These are phyloP conservation scores for Pseudogymnoascus sp. DNA, from an alignment of 2,329 filamentous ascomycete genomes.

Conservation along the genomic window DNA sequence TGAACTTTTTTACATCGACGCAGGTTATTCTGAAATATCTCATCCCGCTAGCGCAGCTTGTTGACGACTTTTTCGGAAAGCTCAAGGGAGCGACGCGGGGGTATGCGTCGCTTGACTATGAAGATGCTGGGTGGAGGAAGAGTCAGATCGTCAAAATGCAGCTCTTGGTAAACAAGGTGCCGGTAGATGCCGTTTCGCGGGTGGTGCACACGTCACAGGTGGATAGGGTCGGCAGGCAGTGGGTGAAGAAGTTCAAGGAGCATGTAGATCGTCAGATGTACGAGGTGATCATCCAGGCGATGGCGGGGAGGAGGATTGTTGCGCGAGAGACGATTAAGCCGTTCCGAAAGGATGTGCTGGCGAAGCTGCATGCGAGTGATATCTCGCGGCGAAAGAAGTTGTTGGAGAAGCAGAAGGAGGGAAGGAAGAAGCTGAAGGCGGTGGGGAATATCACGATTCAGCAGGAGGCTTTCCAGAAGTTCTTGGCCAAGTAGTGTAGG, in stretches of 20 bases:
- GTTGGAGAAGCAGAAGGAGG: slow-evolving; percentile 94
- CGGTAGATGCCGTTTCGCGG: slow-evolving; percentile 89
- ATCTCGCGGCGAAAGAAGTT: slow-evolving; percentile 74
- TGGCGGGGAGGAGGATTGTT: slow-evolving; percentile 71
- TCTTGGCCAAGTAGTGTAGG: slow-evolving; percentile 62
- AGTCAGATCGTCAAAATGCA: slow-evolving; percentile 82
- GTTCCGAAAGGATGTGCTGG: slow-evolving; percentile 88
- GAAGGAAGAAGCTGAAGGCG: slow-evolving; percentile 74
- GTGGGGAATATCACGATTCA: slow-evolving; percentile 94
- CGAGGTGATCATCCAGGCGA: slow-evolving; percentile 89
- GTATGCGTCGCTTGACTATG: slow-evolving; percentile 93
- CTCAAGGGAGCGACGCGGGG: slow-evolving; percentile 90
- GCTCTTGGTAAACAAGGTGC: slow-evolving; percentile 82
- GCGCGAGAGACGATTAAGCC: slow-evolving; percentile 93
- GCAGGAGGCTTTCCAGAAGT: slow-evolving; percentile 89
- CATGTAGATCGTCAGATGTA: slow-evolving; percentile 97
- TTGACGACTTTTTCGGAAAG: slow-evolving; percentile 96
- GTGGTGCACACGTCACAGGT: slow-evolving; percentile 78
- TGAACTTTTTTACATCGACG: slow-evolving; percentile 84
- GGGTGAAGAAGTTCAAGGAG: slow-evolving; percentile 95
- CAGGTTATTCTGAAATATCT: slow-evolving; percentile 95
- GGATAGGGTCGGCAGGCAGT: slow-evolving; percentile 69
- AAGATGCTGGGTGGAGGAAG: slow-evolving; percentile 80
- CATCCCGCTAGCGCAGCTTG: slow-evolving; percentile 77
- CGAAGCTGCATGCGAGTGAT: slow-evolving; percentile 88